Conservation (phyloP, 495 filamentous ascomycete genomes). For the Aspergillus biplanus region DNA sequence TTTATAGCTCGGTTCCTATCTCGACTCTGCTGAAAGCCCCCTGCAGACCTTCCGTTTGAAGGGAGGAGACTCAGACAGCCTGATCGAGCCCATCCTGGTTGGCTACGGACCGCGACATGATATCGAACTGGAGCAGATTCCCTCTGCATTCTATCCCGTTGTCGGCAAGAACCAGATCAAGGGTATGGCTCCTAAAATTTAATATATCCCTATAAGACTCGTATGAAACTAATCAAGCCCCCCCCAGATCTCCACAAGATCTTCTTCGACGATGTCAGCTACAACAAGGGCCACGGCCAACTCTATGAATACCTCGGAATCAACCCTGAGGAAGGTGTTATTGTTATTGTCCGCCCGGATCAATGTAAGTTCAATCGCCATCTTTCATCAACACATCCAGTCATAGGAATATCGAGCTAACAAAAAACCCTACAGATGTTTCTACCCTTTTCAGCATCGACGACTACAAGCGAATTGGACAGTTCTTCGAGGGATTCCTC, state of each 20-base stretch:
- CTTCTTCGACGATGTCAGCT: constrained; percentile 69
- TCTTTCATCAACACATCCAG: background rate
- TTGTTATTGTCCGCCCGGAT: constrained; percentile 68
- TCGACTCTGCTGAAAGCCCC: constrained; percentile 40
- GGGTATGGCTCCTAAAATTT: constrained; percentile 39
- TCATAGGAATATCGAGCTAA: background rate
- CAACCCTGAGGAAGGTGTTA: constrained; percentile 52
- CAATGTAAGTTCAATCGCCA: constrained; percentile 56
- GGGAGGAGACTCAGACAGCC: constrained; percentile 52
- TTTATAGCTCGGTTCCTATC: constrained; percentile 40
- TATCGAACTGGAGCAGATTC: constrained; percentile 63
- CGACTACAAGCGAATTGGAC: constrained; percentile 38
- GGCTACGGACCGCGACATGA: constrained; percentile 54
- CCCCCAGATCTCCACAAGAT: constrained; percentile 61
- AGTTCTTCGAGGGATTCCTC: constrained; percentile 48
- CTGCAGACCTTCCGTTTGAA: constrained; percentile 49
- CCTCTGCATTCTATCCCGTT: constrained; percentile 59
- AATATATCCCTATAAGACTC: too few relatives aligned
- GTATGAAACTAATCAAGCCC: constrained; percentile 1
- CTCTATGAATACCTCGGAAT: constrained; percentile 66
- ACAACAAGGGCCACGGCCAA: constrained; percentile 66
- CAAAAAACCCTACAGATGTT: constrained; percentile 32
- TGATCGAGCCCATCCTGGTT: constrained; percentile 65
- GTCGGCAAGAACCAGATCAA: constrained; percentile 62
- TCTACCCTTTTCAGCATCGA: constrained; percentile 38